Conservation (phyloP, 805 yeast species). For the Cyberlindnera samutprakarnensis region DNA sequence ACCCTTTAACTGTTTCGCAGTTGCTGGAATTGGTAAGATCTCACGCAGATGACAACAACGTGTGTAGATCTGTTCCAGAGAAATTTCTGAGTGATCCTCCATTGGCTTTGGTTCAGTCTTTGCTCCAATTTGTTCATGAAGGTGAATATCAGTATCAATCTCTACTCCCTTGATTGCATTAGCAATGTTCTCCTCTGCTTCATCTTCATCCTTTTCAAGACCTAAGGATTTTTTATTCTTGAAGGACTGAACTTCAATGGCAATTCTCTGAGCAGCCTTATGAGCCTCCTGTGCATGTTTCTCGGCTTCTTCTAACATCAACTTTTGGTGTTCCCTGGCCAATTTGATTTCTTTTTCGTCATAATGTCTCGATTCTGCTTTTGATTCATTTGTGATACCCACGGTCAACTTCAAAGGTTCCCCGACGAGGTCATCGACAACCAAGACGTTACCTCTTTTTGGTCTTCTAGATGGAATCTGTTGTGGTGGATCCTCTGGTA, state of each 20-base stretch:
- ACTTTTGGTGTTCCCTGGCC: conserved; percentile 53
- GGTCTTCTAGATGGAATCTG: conserved; percentile 88
- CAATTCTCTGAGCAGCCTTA: conserved; percentile 59
- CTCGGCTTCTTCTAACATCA: conserved; percentile 51
- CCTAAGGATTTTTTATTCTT: conserved; percentile 21
- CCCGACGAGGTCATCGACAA: conserved; percentile 60
- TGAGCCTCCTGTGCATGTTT: conserved; percentile 76
- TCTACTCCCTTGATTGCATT: conserved; percentile 23
- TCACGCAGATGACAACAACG: conserved; percentile 91
- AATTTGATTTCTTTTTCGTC: conserved; percentile 37
- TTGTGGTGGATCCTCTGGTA: conserved; percentile 82
- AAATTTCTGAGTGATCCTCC: conserved; percentile 13
- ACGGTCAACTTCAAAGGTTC: conserved; percentile 52
- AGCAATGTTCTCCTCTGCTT: conserved; percentile 12
- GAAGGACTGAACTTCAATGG: conserved; percentile 51
- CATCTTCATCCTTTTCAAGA: conserved; percentile 22
- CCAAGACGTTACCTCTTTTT: conserved; percentile 64
- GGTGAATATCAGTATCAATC: conserved; percentile 68
- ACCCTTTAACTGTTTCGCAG: conserved; percentile 71
- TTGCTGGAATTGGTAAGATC: conserved; percentile 87
- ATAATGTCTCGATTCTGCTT: conserved; percentile 15
- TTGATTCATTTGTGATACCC: conserved; percentile 51
- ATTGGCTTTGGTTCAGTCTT: conserved; percentile 13
- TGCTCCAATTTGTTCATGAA: conserved; percentile 46
- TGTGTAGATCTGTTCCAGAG: conserved; percentile 68